Percentiles rank a stretch among this genome's conserved stretches.
Conservation (phyloP, 73 alveolate genomes). For the Paramecium tetraurelia region DNA sequence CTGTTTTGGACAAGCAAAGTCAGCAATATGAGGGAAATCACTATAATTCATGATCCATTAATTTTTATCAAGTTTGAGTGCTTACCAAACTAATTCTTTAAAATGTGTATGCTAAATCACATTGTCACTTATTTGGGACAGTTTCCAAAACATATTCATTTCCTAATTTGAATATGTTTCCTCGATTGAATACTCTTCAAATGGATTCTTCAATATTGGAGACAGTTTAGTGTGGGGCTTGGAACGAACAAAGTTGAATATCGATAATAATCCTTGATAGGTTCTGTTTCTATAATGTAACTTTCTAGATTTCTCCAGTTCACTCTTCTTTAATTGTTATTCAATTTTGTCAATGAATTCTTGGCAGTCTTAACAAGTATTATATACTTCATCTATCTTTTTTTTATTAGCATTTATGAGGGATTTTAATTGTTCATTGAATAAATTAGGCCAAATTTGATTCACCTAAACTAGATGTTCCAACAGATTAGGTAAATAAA, state of each 20-base stretch:
- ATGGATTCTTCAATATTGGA: background rate
- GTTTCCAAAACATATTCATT: background rate
- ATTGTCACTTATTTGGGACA: background rate
- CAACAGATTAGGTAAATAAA: background rate
- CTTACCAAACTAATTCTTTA: background rate
- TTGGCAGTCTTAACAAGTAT: background rate
- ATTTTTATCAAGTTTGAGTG: background rate
- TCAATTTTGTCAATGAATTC: background rate
- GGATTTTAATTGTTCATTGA: background rate
- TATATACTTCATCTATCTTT: background rate
- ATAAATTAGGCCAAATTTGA: background rate
- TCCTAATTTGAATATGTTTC: background rate
- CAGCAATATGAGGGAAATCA: background rate
- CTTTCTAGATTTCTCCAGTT: background rate
- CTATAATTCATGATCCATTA: conserved; percentile 29
- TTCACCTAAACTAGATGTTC: background rate
- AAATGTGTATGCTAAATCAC: conserved; percentile 1
- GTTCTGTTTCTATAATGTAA: background rate
- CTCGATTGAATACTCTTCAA: background rate
- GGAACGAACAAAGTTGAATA: background rate
- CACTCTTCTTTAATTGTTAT: background rate
- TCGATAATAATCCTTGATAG: background rate
- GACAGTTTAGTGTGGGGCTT: background rate
- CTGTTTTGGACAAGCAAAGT: background rate
- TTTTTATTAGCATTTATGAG: background rate